Evolutionary conservation across 1,284 basidiomycete genomes (phyloP), one percentile per base, ranked within the genome.

Genomic region (Pseudozyma pruni): DNA sequence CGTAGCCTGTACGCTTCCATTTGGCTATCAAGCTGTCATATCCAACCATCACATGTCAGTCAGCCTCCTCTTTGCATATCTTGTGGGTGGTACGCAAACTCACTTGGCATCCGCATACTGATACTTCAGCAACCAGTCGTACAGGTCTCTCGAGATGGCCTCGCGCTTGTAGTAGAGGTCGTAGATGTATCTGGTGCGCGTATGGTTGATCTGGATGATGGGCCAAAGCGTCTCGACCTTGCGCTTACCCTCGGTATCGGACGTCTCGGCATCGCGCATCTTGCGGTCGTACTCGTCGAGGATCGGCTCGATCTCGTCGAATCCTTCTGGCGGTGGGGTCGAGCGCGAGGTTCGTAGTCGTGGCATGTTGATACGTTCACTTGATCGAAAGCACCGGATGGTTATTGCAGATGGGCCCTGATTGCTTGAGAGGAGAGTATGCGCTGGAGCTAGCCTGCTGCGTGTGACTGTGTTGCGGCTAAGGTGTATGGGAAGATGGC

Each of bases 161-260:
- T 98, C 94, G 35, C 95, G 90, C 84, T 97, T 97, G 86, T 98
- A 98, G 85, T 96, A 98, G 57, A 98, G 87, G 84, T 98, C 96
- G 83, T 98, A 98, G 70, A 99, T 93, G 85, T 98, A 98, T 67
- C 94, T 43, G 19, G 75, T 74, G 45, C 95, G 89, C 10, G 93
- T 91, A 83, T 98, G 95, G 13, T 92, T 91, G 83, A 98, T 93
- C 41, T 93, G 90, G 92, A 98, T 97, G 74, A 98, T 97, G 41
- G 95, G 94, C 96, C 96, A 98, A n/a, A 97, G 85, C 1, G 91
- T 91, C 85, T 98, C 96, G 27, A 91, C 89, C 85, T 94, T 96
- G 81, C 96, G 90, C 84, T 98, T 98, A 63, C 95, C 95, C 83
- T 98, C 96, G 80, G 97, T 93, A 8, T 90, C 89, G 84, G 98